phyloP scores from a whole-genome alignment of 2,329 filamentous ascomycete genomes.

The Nemania abortiva region DNA sequence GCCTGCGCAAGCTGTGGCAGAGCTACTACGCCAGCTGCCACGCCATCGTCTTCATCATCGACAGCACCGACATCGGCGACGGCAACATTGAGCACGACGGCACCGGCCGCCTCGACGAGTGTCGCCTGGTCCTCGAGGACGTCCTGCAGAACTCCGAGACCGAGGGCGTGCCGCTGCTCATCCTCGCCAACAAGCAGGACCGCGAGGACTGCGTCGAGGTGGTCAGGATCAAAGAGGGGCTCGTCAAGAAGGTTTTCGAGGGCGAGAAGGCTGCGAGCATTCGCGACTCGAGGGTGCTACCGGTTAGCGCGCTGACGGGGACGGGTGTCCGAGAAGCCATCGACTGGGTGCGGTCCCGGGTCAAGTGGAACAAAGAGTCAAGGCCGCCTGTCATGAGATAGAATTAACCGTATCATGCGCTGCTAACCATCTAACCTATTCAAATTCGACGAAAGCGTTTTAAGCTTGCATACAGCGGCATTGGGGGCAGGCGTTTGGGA shows the following conservation, averaged over 20 bases:
- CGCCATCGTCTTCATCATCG: slow-evolving; percentile 97
- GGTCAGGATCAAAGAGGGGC: slow-evolving; percentile 94
- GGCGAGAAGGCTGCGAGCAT: slow-evolving; percentile 89
- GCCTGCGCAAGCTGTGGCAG: slow-evolving; percentile 91
- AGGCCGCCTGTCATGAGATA: slow-evolving; percentile 92
- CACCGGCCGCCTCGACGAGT: slow-evolving; percentile 84
- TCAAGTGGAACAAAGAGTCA: slow-evolving; percentile 96
- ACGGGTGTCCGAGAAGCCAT: slow-evolving; percentile 93
- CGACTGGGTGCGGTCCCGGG: slow-evolving; percentile 93
- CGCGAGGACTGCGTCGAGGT: slow-evolving; percentile 97
- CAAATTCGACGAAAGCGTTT: slow-evolving; percentile 40
- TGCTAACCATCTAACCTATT: slow-evolving; percentile 16
- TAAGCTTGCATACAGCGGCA: slow-evolving; percentile 48
- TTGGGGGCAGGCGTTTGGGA: slow-evolving; percentile 45
- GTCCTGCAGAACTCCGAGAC: slow-evolving; percentile 89
- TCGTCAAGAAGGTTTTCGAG: slow-evolving; percentile 96
- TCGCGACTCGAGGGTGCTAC: slow-evolving; percentile 89
- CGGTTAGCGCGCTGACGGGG: slow-evolving; percentile 89
- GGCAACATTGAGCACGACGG: slow-evolving; percentile 69
- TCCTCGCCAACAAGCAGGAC: slow-evolving; percentile 98
- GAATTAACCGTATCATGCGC: slow-evolving; percentile 28
- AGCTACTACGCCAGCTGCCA: slow-evolving; percentile 95
- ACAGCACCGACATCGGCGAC: slow-evolving; percentile 93
- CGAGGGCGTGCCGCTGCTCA: slow-evolving; percentile 89
- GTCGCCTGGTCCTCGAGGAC: slow-evolving; percentile 87